Base-by-base conservation (phyloP, 805 yeast genomes). In the Metschnikowia amazonensis region DNA sequence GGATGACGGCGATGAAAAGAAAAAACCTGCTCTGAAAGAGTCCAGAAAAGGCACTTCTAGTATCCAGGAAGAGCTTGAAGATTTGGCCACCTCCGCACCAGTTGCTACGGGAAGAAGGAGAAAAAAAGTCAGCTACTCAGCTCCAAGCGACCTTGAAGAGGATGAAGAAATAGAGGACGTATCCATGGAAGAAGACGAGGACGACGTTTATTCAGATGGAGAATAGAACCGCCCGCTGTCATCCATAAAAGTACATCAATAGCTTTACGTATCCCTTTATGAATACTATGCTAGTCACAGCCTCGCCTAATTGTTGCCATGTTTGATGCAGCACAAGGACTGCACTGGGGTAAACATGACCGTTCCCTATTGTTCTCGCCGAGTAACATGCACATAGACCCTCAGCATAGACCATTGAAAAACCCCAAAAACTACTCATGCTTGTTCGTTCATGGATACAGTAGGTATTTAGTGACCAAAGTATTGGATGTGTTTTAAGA, bases 11-110 rank as follows among this genome's bases (percentile, higher is more conserved):
- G 47, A 43, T 9, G 42, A 30, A 28, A 36, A n/a, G 36, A 13
- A 24, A 7, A 10, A 31, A 29, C 17, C 36, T 18, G n/a, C 36
- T 3, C 30, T 47, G 3, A 27, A 46, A 3, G 38, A 42, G n/a
- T 20, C 49, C 25, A 36, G 34, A 27, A 44, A 43, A 21, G 37
- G 14, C 9, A 44, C 34, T 11, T 48, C 45, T 5, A 46, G 43
- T 18, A 36, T 50, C 21, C 47, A 48, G 16, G 58, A 54, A 1
- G 58, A 54, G 35, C 47, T 52, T 17, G 55, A 54, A 6, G 56
- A 54, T 31, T 43, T 52, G 28, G 30, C 29, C 3, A 29, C 38
- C 18, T 39, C 29, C 20, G 47, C 47, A 7, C 44, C 43, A n/a
- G 24, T 34, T 10, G 42, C 49, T 2, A 41, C 50, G 4, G 50